Percentiles rank a stretch among this genome's conserved stretches.
These are phyloP conservation scores for Aspergillus melleus DNA, from an alignment of 2,329 filamentous ascomycete genomes.

Conservation along the genomic window DNA sequence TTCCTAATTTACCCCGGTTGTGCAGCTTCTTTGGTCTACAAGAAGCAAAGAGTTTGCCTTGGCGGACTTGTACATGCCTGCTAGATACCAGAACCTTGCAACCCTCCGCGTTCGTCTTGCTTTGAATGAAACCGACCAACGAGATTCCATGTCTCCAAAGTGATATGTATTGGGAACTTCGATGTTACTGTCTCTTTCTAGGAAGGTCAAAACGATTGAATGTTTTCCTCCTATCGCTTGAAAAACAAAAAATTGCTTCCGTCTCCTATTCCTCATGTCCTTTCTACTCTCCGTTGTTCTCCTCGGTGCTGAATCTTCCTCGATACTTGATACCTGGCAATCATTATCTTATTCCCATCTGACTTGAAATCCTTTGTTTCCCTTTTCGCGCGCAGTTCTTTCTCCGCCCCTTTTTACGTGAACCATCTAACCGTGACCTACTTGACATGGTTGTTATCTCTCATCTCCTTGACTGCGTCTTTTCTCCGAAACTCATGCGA, in stretches of 20 bases:
- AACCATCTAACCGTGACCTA: constrained; percentile 15
- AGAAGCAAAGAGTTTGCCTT: constrained; percentile 27
- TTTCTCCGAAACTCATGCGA: constrained; percentile 11
- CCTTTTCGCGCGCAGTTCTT: constrained; percentile 9
- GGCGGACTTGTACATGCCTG: constrained; percentile 23
- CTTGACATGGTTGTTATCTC: constrained; percentile 7
- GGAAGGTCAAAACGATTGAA: constrained; percentile 2
- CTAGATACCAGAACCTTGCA: constrained; percentile 25
- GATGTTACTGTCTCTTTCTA: not conserved
- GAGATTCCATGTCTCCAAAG: constrained; percentile 11
- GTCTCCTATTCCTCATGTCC: constrained; percentile 6
- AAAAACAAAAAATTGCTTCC: constrained; percentile 13
- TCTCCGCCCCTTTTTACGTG: constrained; percentile 5
- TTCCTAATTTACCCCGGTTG: constrained; percentile 19
- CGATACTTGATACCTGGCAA: constrained; percentile 10
- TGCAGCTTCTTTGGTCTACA: constrained; percentile 24
- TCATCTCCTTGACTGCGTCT: constrained; percentile 12
- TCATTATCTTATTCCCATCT: constrained; percentile 14
- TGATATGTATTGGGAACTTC: constrained; percentile 6
- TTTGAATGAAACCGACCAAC: constrained; percentile 21
- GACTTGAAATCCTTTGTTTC: constrained; percentile 9
- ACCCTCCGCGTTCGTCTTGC: constrained; percentile 17
- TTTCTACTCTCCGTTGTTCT: constrained; percentile 1
- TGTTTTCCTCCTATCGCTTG: constrained; percentile 3
- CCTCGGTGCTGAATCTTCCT: not conserved